A percentile compares a stretch with the other conserved stretches of the same genome.
phyloP scores from a whole-genome alignment of 2,329 filamentous ascomycete genomes.

The Fonsecaea erecta region DNA sequence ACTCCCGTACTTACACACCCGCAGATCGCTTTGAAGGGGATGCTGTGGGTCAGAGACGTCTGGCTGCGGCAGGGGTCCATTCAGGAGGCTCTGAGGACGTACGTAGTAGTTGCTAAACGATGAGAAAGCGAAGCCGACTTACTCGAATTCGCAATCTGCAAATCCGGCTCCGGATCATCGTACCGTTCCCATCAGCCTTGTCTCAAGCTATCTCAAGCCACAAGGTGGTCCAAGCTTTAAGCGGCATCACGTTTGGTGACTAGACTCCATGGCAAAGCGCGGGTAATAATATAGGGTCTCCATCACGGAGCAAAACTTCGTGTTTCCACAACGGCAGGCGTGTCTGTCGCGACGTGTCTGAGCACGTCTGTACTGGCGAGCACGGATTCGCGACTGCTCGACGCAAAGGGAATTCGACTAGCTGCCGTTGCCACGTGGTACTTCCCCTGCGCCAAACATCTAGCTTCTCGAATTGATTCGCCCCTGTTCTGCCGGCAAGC shows the following conservation, averaged over 20 bases:
- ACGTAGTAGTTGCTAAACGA: not conserved
- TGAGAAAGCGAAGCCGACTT: not conserved
- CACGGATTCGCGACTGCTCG: not conserved
- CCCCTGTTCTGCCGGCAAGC: not conserved
- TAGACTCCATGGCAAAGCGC: not conserved
- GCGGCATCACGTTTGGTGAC: not conserved
- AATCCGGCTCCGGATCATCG: not conserved
- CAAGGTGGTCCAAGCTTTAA: not conserved
- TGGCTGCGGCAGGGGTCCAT: not conserved
- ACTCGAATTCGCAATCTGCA: not conserved
- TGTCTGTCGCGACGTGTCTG: not conserved
- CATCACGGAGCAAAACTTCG: not conserved
- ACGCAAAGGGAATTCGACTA: not conserved
- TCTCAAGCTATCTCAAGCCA: not conserved
- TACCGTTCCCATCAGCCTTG: not conserved
- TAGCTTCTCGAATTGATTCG: not conserved
- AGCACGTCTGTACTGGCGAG: not conserved
- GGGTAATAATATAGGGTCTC: not conserved
- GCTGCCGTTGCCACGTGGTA: conserved; percentile 4
- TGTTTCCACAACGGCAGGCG: not conserved
- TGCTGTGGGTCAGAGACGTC: not conserved
- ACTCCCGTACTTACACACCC: not conserved
- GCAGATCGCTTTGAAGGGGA: not conserved
- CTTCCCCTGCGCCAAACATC: not conserved
- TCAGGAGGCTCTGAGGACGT: not conserved